Percentiles rank a stretch among this genome's conserved stretches.
phyloP scores from a whole-genome alignment of 2,329 filamentous ascomycete species.

The Xylaria digitata region DNA sequence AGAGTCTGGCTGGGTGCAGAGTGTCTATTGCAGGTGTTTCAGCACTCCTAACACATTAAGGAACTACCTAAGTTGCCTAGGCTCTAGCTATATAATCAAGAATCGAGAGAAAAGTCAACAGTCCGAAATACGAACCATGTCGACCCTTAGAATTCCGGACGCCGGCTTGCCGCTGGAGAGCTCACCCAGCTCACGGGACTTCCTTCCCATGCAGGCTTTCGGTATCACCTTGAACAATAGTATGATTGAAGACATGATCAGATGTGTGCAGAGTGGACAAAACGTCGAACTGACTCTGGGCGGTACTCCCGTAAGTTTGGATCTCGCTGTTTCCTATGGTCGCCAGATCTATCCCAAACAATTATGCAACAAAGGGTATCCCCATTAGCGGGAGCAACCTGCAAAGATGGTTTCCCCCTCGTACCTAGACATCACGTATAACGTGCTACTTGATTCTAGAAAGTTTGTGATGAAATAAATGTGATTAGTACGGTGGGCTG shows the following conservation, averaged over 20 bases:
- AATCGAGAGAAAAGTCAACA: constrained; percentile 25
- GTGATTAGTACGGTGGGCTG: constrained; percentile 14
- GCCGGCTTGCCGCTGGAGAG: constrained; percentile 68
- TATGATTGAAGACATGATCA: constrained; percentile 72
- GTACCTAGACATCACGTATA: background rate
- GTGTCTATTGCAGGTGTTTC: constrained; percentile 46
- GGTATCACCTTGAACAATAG: constrained; percentile 67
- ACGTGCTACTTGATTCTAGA: background rate
- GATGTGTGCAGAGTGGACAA: constrained; percentile 67
- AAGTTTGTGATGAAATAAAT: background rate
- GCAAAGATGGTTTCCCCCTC: background rate
- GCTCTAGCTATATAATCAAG: constrained; percentile 18
- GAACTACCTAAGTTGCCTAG: constrained; percentile 13
- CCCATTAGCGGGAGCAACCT: constrained; percentile 2
- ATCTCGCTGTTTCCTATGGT: constrained; percentile 34
- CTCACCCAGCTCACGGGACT: constrained; percentile 57
- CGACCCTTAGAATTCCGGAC: constrained; percentile 67
- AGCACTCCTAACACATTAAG: constrained; percentile 31
- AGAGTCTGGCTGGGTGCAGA: constrained; percentile 51
- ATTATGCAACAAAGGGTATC: constrained; percentile 28
- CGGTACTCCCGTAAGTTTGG: constrained; percentile 66
- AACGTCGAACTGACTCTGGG: constrained; percentile 69
- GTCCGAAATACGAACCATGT: constrained; percentile 55
- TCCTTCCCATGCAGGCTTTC: constrained; percentile 66
- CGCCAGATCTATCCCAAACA: constrained; percentile 24